phyloP scores from a whole-genome alignment of 352 stramenopile species.

The Phytophthora rubi region DNA sequence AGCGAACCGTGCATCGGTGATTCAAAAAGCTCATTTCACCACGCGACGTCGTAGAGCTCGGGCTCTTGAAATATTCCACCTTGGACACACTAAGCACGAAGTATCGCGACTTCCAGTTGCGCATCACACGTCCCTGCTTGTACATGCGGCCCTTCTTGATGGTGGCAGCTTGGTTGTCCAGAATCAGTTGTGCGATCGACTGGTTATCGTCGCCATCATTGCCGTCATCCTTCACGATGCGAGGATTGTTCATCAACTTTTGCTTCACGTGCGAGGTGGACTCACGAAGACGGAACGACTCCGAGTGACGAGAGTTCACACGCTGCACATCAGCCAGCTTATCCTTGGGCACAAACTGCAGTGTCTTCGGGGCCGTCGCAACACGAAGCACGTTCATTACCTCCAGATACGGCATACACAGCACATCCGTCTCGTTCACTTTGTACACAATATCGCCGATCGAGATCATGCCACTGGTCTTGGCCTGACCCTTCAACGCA shows the following conservation, averaged over 20 bases:
- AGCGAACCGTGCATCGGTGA: slow-evolving; percentile 80
- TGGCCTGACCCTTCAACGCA: slow-evolving; percentile 82
- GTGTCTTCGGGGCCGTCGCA: slow-evolving; percentile 70
- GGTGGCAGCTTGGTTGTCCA: slow-evolving; percentile 84
- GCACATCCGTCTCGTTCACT: slow-evolving; percentile 82
- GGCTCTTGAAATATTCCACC: slow-evolving; percentile 87
- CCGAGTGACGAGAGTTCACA: slow-evolving; percentile 82
- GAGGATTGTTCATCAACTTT: slow-evolving; percentile 75
- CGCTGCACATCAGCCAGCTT: slow-evolving; percentile 86
- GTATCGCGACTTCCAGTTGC: slow-evolving; percentile 88
- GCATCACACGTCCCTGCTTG: slow-evolving; percentile 86
- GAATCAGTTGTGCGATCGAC: slow-evolving; percentile 83
- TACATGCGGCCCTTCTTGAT: slow-evolving; percentile 92
- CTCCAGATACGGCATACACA: slow-evolving; percentile 85
- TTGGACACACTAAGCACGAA: slow-evolving; percentile 89
- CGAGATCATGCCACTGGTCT: slow-evolving; percentile 84
- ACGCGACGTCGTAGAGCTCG: slow-evolving; percentile 73
- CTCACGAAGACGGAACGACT: slow-evolving; percentile 72
- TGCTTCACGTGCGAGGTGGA: slow-evolving; percentile 69
- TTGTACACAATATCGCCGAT: slow-evolving; percentile 90
- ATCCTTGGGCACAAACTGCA: slow-evolving; percentile 88
- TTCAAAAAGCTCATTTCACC: slow-evolving; percentile 85
- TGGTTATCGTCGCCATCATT: slow-evolving; percentile 79
- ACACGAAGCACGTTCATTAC: slow-evolving; percentile 85
- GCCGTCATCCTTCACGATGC: slow-evolving; percentile 75